Percentiles rank a stretch among this genome's conserved stretches.
These are phyloP conservation scores for Lentinula guzmanii DNA, from an alignment of 768 basidiomycete genomes.

Conservation along the genomic window DNA sequence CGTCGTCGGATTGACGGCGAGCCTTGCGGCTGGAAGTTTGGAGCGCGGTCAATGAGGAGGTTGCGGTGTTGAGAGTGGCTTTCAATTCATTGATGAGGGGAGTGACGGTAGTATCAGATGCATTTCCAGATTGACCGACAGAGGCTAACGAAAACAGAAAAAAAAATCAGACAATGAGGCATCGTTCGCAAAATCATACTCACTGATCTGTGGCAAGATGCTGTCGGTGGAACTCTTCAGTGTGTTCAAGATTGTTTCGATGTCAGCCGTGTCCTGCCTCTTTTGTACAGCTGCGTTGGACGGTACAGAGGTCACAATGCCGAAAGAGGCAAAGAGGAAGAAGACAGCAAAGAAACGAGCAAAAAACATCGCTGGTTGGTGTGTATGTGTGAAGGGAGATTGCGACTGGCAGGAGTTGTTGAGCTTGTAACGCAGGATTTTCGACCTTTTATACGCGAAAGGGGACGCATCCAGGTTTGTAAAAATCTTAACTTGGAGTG, in stretches of 20 bases:
- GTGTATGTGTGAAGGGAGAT: neutral
- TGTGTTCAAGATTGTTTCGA: neutral
- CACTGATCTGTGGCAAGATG: slow-evolving; percentile 1
- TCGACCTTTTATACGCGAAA: neutral
- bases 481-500: too few relatives aligned
- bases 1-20: slow-evolving; percentile 19
- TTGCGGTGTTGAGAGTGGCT: slow-evolving; percentile 15
- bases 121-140: slow-evolving; percentile 10
- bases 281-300: neutral
- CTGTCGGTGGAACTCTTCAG: neutral
- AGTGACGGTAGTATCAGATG: slow-evolving; percentile 14
- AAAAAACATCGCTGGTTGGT: neutral
- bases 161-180: neutral
- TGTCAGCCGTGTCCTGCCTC: neutral
- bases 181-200: neutral
- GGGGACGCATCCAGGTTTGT: neutral
- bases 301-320: slow-evolving; percentile 1
- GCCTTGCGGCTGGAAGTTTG: neutral
- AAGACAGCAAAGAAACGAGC: slow-evolving; percentile 1
- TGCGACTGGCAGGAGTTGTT: neutral
- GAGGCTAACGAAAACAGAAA: neutral
- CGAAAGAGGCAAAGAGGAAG: neutral
- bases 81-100: slow-evolving; percentile 18
- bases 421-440: neutral
- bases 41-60: slow-evolving; percentile 14